phyloP scores from a whole-genome alignment of 805 yeast genomes.

The Candida michaelii region DNA sequence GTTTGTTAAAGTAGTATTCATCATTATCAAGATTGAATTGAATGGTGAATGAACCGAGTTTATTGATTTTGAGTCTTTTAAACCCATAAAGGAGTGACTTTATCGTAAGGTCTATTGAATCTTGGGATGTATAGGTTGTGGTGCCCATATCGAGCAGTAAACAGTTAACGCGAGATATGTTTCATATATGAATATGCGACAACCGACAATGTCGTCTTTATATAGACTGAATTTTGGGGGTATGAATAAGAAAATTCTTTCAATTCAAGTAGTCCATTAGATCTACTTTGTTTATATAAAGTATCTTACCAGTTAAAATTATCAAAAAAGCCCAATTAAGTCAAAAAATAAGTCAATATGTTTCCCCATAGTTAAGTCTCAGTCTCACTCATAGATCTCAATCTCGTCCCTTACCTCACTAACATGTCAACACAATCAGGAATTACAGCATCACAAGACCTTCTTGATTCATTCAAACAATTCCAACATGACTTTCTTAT shows the following conservation, averaged over 20 bases:
- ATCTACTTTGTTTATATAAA: no score
- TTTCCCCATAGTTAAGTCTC: no score
- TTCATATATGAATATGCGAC: no score
- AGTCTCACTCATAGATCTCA: not conserved
- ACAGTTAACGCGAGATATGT: not conserved
- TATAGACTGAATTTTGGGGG: no score
- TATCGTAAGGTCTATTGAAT: slow-evolving; percentile 61
- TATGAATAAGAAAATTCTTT: no score
- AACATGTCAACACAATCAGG: slow-evolving; percentile 47
- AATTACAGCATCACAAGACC: slow-evolving; percentile 33
- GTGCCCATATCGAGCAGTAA: not conserved
- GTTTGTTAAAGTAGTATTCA: slow-evolving; percentile 25
- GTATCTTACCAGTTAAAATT: no score
- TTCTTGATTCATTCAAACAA: slow-evolving; percentile 28
- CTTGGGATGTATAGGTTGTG: slow-evolving; percentile 21
- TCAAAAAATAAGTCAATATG: no score
- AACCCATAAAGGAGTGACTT: slow-evolving; percentile 59
- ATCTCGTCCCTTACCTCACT: not conserved
- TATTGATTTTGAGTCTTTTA: slow-evolving; percentile 48
- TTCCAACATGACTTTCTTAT: slow-evolving; percentile 24
- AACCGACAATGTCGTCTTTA: no score
- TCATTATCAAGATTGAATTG: not conserved
- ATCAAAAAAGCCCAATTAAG: no score
- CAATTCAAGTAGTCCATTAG: no score
- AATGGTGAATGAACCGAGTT: slow-evolving; percentile 38